A percentile compares a stretch with the other conserved stretches of the same genome.
Evolutionary conservation across 1,139 yeast species (phyloP).

Genomic region (Tardiomyces depauwii): DNA sequence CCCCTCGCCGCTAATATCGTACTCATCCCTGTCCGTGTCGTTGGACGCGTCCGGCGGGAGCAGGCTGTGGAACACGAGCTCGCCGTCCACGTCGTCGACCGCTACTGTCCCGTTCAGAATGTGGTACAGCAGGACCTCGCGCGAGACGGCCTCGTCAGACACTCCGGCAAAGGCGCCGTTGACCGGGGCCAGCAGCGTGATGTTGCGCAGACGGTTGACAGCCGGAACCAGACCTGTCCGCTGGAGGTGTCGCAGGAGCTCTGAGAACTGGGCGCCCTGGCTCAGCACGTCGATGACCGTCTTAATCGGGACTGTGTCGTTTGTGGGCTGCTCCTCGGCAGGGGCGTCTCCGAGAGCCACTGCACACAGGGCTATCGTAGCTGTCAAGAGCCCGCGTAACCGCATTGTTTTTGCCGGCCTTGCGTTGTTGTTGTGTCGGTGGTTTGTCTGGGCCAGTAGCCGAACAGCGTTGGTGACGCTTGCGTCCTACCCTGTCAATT

Average conservation of each 20-base stretch:
- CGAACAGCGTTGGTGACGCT: too few species aligned
- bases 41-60: background rate
- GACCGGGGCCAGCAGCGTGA: conserved; percentile 76
- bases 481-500: too few species aligned
- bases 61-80: conserved; percentile 10
- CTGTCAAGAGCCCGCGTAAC: too few species aligned
- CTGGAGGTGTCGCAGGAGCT: conserved; percentile 56
- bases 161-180: conserved; percentile 59
- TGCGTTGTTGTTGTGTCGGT: too few species aligned
- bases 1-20: background rate
- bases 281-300: conserved; percentile 72
- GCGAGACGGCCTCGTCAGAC: conserved; percentile 18
- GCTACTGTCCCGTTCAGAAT: conserved; percentile 21
- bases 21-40: too few species aligned
- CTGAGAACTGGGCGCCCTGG: conserved; percentile 59
- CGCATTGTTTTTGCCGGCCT: too few species aligned
- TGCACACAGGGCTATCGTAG: too few species aligned
- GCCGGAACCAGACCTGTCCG: conserved; percentile 55
- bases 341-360: too few species aligned
- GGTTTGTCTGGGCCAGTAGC: too few species aligned
- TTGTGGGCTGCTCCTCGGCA: background rate
- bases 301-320: conserved; percentile 8
- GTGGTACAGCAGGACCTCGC: conserved; percentile 25
- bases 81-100: conserved; percentile 8
- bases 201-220: conserved; percentile 51